Evolutionary conservation across 371 early-diverging fungal species (phyloP).

Genomic region (Mortierella sp.): DNA sequence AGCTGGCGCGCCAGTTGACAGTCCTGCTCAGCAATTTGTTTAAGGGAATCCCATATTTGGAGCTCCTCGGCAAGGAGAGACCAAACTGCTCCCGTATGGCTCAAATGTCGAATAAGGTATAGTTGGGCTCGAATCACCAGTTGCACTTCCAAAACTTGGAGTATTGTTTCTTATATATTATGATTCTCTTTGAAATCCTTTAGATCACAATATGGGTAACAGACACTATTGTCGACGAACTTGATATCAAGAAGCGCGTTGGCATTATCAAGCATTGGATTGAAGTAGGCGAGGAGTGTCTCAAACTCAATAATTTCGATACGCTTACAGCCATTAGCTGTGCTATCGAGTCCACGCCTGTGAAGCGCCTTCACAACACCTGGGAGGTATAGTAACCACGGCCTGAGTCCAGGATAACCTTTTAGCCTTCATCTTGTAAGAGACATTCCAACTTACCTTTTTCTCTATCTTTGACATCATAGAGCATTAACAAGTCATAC

Average conservation of each 20-base stretch:
- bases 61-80: slow-evolving; percentile 81
- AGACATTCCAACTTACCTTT: slow-evolving; percentile 1
- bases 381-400: slow-evolving; percentile 75
- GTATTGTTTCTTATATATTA: background rate
- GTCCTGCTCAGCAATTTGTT: slow-evolving; percentile 85
- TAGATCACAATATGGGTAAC: slow-evolving; percentile 81
- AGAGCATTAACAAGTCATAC: slow-evolving; percentile 69
- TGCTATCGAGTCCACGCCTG: slow-evolving; percentile 88
- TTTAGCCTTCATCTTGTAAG: background rate
- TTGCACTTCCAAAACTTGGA: background rate
- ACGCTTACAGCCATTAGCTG: slow-evolving; percentile 91
- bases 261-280: slow-evolving; percentile 86
- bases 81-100: slow-evolving; percentile 76
- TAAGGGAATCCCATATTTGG: slow-evolving; percentile 79
- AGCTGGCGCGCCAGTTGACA: slow-evolving; percentile 92
- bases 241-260: slow-evolving; percentile 83
- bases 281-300: slow-evolving; percentile 84
- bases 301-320: slow-evolving; percentile 89
- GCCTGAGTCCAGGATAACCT: background rate
- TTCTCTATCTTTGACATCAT: background rate
- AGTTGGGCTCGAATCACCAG: background rate
- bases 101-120: slow-evolving; percentile 58
- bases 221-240: slow-evolving; percentile 78
- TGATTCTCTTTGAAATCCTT: background rate
- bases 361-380: slow-evolving; percentile 87